Percentiles rank a stretch among this genome's conserved stretches.
These are phyloP conservation scores for Lactarius vividus DNA, from an alignment of 768 basidiomycete species.

Conservation along the genomic window DNA sequence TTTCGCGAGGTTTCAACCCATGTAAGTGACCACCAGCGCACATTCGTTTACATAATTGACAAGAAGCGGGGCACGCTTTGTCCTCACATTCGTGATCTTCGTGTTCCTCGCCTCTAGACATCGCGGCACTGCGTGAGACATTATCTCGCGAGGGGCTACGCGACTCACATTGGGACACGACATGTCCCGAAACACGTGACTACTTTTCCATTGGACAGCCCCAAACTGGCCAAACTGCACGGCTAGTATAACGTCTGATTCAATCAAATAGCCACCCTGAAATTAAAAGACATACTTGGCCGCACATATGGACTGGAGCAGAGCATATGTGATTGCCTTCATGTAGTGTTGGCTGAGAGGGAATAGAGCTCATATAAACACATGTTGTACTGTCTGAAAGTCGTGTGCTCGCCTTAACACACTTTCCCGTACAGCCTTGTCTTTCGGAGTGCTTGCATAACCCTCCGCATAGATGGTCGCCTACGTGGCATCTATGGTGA, in stretches of 20 bases:
- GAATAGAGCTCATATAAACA: no score
- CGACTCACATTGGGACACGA: conserved; percentile 3
- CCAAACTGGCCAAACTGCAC: conserved; percentile 4
- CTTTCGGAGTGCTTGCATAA: conserved; percentile 46
- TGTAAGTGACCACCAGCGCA: conserved; percentile 52
- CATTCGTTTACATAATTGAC: conserved; percentile 52
- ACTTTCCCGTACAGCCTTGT: conserved; percentile 49
- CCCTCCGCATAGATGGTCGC: conserved; percentile 51
- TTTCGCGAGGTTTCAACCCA: conserved; percentile 39
- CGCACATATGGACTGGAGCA: conserved; percentile 52
- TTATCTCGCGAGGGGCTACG: not conserved
- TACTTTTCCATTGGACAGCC: not conserved
- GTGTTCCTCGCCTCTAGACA: conserved; percentile 44
- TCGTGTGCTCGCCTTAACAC: conserved; percentile 50
- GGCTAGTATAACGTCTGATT: not conserved
- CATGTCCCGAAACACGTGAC: conserved; percentile 3
- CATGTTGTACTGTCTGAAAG: no score
- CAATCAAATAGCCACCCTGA: not conserved
- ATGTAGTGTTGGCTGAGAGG: not conserved
- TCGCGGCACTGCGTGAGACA: not conserved
- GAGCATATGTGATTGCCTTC: conserved; percentile 53
- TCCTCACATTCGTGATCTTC: conserved; percentile 48
- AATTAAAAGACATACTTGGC: conserved; percentile 38
- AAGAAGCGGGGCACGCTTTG: conserved; percentile 49
- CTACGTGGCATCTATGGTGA: conserved; percentile 41